These are phyloP conservation scores for Eruca vesicaria DNA, from an alignment of 441 rosid genomes.

Conservation along the genomic window DNA sequence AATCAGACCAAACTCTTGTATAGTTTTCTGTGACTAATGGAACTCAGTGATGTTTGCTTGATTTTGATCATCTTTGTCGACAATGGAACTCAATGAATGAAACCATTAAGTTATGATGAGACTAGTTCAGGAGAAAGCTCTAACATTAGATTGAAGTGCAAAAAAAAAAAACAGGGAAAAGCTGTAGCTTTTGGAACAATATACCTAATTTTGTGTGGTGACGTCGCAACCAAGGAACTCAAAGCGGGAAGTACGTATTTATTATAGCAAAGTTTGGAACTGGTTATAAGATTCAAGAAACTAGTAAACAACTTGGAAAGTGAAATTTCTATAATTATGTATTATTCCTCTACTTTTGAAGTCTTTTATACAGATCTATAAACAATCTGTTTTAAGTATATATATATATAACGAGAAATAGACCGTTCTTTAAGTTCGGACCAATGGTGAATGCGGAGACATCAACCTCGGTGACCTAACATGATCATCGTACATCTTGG, in stretches of 20 bases:
- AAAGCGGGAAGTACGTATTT: not conserved
- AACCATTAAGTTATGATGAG: not conserved
- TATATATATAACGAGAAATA: not conserved
- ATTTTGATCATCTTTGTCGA: not conserved
- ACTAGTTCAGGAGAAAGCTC: not conserved
- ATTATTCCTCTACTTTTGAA: not conserved
- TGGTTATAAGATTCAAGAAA: not conserved
- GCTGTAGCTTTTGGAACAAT: not conserved
- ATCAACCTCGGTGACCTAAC: constrained; percentile 39
- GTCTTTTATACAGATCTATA: not conserved
- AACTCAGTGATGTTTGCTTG: not conserved
- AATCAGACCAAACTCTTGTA: not conserved
- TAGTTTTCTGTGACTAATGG: not conserved
- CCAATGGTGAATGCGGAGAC: constrained; percentile 55
- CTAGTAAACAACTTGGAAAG: not conserved
- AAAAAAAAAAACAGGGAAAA: not conserved
- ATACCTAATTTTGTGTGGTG: not conserved
- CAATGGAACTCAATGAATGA: not conserved
- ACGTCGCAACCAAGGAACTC: not conserved
- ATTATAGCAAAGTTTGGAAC: too few relatives aligned
- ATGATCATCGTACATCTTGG: constrained; percentile 42
- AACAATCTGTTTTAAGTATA: not conserved
- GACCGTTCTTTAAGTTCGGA: not conserved
- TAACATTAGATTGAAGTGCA: not conserved
- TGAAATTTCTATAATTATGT: not conserved